phyloP scores from a whole-genome alignment of 176 grass and related monocot genomes.

The Avena atlantica region DNA sequence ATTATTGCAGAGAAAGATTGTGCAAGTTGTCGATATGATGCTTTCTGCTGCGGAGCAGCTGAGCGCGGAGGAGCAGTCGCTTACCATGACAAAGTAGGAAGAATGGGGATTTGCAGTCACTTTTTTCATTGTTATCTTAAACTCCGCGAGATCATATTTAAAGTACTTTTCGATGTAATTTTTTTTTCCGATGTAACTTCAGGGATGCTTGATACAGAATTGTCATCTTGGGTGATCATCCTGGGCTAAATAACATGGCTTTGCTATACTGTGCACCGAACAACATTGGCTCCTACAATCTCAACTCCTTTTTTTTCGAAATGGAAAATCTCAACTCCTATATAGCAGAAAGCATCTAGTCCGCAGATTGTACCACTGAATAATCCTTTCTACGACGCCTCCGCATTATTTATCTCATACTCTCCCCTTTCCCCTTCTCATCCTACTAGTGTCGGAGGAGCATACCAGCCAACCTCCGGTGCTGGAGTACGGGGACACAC shows the following conservation, averaged over 20 bases:
- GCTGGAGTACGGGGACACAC: neutral
- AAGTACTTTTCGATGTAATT: conserved; percentile 11
- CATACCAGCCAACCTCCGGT: neutral
- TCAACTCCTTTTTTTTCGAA: neutral
- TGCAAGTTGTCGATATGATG: neutral
- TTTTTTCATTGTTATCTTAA: conserved; percentile 3
- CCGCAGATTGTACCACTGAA: neutral
- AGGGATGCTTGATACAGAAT: neutral
- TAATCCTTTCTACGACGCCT: too few species aligned
- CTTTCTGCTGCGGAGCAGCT: conserved; percentile 36
- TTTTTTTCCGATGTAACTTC: neutral
- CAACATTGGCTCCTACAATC: neutral
- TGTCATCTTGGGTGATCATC: neutral
- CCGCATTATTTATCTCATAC: neutral
- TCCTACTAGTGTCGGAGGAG: neutral
- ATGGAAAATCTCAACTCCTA: neutral
- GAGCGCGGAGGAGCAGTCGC: conserved; percentile 25
- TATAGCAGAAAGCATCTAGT: neutral
- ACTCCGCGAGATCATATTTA: conserved; percentile 2
- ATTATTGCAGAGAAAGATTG: conserved; percentile 37
- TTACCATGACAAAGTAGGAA: neutral
- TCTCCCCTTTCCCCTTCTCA: neutral
- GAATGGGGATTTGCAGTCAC: neutral
- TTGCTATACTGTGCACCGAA: neutral
- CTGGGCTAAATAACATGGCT: neutral